A percentile compares a stretch with the other conserved stretches of the same genome.
phyloP scores from a whole-genome alignment of 1,284 basidiomycete genomes.

The Mycosarcoma mackinlayi region DNA sequence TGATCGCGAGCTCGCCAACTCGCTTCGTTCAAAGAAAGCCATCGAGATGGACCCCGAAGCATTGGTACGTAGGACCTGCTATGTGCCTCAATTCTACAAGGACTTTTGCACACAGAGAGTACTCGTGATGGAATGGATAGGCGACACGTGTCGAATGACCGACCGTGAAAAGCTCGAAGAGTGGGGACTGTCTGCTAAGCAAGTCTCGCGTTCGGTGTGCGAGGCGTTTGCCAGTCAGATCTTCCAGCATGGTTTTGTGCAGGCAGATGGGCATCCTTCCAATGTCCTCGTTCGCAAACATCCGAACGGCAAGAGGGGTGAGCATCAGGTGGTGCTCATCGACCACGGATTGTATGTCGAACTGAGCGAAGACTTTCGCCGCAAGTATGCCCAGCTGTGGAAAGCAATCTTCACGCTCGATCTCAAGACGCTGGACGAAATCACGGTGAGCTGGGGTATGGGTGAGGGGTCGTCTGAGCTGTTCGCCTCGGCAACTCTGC shows the following conservation, averaged over 20 bases:
- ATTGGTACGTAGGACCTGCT: conserved; percentile 52
- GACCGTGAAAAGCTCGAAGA: conserved; percentile 50
- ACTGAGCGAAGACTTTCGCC: conserved; percentile 53
- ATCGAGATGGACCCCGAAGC: conserved; percentile 52
- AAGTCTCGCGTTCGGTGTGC: conserved; percentile 52
- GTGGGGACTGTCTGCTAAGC: conserved; percentile 54
- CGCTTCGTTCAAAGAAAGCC: conserved; percentile 41
- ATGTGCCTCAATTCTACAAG: conserved; percentile 53
- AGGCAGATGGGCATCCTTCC: conserved; percentile 59
- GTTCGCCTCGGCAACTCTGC: conserved; percentile 58
- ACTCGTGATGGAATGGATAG: conserved; percentile 62
- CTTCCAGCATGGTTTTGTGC: conserved; percentile 62
- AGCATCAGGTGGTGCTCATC: conserved; percentile 61
- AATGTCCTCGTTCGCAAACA: conserved; percentile 59
- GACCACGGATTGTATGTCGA: conserved; percentile 63
- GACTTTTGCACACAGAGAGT: conserved; percentile 51
- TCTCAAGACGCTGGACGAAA: conserved; percentile 51
- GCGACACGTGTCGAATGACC: conserved; percentile 54
- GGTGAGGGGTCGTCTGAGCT: conserved; percentile 56
- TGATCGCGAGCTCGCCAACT: conserved; percentile 50
- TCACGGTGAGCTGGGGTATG: conserved; percentile 59
- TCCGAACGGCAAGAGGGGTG: conserved; percentile 52
- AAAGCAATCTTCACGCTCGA: conserved; percentile 60
- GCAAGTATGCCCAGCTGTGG: conserved; percentile 62
- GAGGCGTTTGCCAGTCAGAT: conserved; percentile 62